Evolutionary conservation across 1,284 basidiomycete species (phyloP).

Genomic region (Moesziomyces sp.): DNA sequence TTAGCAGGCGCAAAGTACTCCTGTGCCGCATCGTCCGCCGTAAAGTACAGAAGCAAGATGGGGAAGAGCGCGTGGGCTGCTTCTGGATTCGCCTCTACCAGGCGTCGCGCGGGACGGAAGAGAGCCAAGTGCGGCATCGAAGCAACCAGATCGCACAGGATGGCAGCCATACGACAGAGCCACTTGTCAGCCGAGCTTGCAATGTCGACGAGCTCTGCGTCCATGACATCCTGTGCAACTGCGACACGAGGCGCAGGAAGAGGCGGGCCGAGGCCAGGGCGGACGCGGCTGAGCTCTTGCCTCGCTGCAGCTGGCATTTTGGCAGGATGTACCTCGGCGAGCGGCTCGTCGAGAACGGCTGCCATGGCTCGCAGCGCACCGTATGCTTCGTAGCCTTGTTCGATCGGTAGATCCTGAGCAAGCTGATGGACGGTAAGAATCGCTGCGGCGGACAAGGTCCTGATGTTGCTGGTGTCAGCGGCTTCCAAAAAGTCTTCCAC

Average conservation of each 20-base stretch:
- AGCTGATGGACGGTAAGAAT: constrained; percentile 20
- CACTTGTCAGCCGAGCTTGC: constrained; percentile 74
- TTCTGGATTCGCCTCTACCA: constrained; percentile 73
- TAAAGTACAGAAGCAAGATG: constrained; percentile 74
- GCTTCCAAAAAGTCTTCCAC: constrained; percentile 6
- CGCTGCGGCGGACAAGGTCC: constrained; percentile 10
- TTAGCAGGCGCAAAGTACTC: constrained; percentile 56
- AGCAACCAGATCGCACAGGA: constrained; percentile 76
- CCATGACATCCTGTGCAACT: background rate
- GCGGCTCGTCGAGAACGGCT: background rate
- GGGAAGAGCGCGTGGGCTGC: constrained; percentile 80
- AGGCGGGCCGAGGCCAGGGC: constrained; percentile 15
- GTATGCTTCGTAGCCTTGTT: constrained; percentile 18
- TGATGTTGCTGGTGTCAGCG: constrained; percentile 10
- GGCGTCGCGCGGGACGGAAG: constrained; percentile 76
- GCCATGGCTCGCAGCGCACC: constrained; percentile 21
- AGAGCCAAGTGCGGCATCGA: constrained; percentile 70
- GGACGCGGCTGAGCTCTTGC: constrained; percentile 26
- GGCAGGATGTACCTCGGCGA: constrained; percentile 2
- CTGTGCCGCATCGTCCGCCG: constrained; percentile 6
- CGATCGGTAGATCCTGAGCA: constrained; percentile 13
- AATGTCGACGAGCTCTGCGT: constrained; percentile 7
- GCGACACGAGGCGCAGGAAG: background rate
- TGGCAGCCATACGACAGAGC: constrained; percentile 75
- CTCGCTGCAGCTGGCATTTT: constrained; percentile 3